Conservation (phyloP, 2,329 filamentous ascomycete genomes). For the Sporothrix sp. region DNA sequence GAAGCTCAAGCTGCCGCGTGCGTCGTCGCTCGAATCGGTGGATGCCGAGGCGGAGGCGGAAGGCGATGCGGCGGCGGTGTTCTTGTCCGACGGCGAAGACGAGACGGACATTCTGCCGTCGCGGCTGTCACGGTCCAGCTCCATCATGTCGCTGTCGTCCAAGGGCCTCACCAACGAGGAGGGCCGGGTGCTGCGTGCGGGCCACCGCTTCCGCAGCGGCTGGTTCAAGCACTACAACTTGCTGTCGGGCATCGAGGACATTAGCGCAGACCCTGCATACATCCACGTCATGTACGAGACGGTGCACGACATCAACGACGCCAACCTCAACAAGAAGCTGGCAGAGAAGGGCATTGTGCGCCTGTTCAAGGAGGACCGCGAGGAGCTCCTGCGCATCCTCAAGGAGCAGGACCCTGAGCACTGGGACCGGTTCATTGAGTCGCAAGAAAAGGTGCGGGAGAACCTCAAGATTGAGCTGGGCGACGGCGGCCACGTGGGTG, state of each 20-base stretch:
- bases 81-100: constrained; percentile 39
- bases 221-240: constrained; percentile 44
- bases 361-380: constrained; percentile 50
- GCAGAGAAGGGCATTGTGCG: constrained; percentile 49
- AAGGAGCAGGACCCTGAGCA: constrained; percentile 56
- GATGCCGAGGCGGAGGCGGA: constrained; percentile 6
- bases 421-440: constrained; percentile 53
- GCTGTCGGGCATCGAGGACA: constrained; percentile 39
- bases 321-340: constrained; percentile 43
- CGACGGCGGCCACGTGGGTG: constrained; percentile 2
- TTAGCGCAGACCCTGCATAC: constrained; percentile 41
- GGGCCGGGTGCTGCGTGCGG: constrained; percentile 44
- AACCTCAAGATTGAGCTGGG: constrained; percentile 32
- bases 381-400: constrained; percentile 38
- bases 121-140: constrained; percentile 41
- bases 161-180: constrained; percentile 48
- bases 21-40: constrained; percentile 16
- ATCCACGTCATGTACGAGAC: constrained; percentile 48
- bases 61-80: constrained; percentile 25
- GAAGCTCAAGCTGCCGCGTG: constrained; percentile 10
- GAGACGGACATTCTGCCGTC: constrained; percentile 36
- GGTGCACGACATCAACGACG: constrained; percentile 53
- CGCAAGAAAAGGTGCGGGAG: constrained; percentile 48
- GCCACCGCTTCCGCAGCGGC: constrained; percentile 46
- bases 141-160: constrained; percentile 40